A percentile compares a stretch with the other conserved stretches of the same genome.
Evolutionary conservation across 2,329 filamentous ascomycete species (phyloP).

Genomic region (Aspergillus sp.): DNA sequence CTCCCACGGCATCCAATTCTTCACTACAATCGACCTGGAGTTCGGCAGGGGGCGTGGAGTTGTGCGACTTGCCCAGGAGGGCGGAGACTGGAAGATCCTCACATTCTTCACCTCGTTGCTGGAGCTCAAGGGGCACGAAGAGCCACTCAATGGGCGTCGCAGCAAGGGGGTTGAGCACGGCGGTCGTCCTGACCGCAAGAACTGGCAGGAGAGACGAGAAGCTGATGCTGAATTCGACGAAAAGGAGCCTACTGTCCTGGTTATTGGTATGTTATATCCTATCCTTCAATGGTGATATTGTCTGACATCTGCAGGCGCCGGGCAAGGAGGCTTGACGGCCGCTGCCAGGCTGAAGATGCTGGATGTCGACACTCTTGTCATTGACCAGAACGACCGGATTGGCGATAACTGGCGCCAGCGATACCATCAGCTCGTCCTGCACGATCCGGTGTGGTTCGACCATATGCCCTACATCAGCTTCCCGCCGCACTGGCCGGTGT

Average conservation of each 20-base stretch:
- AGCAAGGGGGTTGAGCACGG: slow-evolving; percentile 60
- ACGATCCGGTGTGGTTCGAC: slow-evolving; percentile 62
- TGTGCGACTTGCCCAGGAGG: slow-evolving; percentile 49
- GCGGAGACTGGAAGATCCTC: slow-evolving; percentile 59
- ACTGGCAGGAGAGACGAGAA: slow-evolving; percentile 59
- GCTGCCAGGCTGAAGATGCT: slow-evolving; percentile 62
- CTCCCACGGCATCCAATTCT: slow-evolving; percentile 57
- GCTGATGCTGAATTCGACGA: slow-evolving; percentile 51
- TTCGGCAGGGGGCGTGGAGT: slow-evolving; percentile 59
- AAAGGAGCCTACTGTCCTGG: slow-evolving; percentile 56
- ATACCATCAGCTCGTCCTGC: slow-evolving; percentile 65
- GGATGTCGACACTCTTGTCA: slow-evolving; percentile 54
- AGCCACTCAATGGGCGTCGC: slow-evolving; percentile 49
- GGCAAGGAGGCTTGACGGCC: slow-evolving; percentile 59
- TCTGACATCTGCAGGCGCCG: slow-evolving; percentile 36
- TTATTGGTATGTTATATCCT: slow-evolving; percentile 49
- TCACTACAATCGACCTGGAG: slow-evolving; percentile 54
- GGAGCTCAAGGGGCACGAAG: slow-evolving; percentile 56
- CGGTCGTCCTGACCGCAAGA: slow-evolving; percentile 52
- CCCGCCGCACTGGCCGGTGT: slow-evolving; percentile 66
- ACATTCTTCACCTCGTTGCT: slow-evolving; percentile 62
- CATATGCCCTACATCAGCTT: slow-evolving; percentile 65
- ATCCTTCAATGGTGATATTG: too few species aligned
- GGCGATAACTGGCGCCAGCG: slow-evolving; percentile 67
- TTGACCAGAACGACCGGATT: slow-evolving; percentile 58